Conservation (phyloP, 768 basidiomycete genomes). For the Sarcodon aspratus region DNA sequence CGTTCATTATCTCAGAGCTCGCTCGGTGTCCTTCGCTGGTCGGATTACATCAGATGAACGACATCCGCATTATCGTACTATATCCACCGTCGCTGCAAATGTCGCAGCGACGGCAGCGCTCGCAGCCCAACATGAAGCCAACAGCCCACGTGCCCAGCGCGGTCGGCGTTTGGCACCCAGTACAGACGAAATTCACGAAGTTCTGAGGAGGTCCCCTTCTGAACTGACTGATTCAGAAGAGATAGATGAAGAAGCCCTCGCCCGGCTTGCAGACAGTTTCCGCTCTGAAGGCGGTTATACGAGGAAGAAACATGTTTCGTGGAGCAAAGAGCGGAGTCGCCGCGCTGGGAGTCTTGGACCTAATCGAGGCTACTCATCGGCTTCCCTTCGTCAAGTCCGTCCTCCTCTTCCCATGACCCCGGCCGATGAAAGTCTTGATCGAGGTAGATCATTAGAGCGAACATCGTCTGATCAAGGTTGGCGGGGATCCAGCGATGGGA, state of each 20-base stretch:
- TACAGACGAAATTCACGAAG: not conserved
- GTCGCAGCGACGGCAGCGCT: constrained; percentile 63
- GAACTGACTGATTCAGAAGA: constrained; percentile 25
- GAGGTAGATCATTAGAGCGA: constrained; percentile 36
- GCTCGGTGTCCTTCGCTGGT: constrained; percentile 25
- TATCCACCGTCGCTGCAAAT: constrained; percentile 60
- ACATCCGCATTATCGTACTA: constrained; percentile 53
- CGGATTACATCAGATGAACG: constrained; percentile 38
- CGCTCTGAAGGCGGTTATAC: constrained; percentile 56
- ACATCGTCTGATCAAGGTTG: constrained; percentile 6
- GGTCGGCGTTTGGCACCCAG: constrained; percentile 13
- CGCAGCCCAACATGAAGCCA: constrained; percentile 46
- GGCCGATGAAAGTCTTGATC: constrained; percentile 16
- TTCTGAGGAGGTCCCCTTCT: constrained; percentile 5
- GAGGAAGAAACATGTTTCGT: constrained; percentile 46
- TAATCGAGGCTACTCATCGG: constrained; percentile 9
- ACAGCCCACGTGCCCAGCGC: constrained; percentile 13
- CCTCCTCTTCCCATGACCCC: constrained; percentile 20
- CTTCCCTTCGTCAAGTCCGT: constrained; percentile 14
- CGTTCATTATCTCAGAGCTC: constrained; percentile 24
- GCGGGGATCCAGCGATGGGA: constrained; percentile 1
- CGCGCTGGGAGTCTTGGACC: constrained; percentile 37
- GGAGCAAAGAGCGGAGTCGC: constrained; percentile 42
- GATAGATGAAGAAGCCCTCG: constrained; percentile 38
- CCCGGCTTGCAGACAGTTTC: constrained; percentile 61